phyloP scores from a whole-genome alignment of 108 stramenopile genomes.

The Epithemia pelagica region DNA sequence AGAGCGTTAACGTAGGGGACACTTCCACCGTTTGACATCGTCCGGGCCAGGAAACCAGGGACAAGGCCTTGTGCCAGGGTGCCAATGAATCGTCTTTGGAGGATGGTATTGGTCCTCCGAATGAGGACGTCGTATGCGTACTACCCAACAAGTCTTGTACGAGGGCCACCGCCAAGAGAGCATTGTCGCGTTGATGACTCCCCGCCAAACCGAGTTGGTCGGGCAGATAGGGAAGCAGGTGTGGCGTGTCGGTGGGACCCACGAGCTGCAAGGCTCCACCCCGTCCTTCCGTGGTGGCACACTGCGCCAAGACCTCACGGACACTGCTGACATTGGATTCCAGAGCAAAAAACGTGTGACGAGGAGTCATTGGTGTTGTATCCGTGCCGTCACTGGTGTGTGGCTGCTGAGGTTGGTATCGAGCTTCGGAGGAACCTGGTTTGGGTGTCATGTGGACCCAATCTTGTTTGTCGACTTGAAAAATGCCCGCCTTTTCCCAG shows the following conservation, averaged over 20 bases:
- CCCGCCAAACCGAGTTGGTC: conserved; percentile 42
- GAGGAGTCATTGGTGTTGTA: neutral
- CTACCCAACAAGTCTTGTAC: conserved; percentile 22
- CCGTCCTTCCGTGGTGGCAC: conserved; percentile 30
- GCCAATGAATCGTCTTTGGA: neutral
- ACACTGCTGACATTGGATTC: conserved; percentile 25
- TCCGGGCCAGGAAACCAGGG: conserved; percentile 62
- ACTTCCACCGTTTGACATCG: conserved; percentile 51
- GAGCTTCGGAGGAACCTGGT: neutral
- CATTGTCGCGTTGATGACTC: conserved; percentile 65
- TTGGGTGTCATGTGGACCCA: conserved; percentile 10
- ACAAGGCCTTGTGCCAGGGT: conserved; percentile 27
- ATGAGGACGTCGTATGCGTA: neutral
- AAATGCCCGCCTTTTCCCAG: conserved; percentile 93
- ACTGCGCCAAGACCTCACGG: conserved; percentile 18
- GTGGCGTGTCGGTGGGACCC: conserved; percentile 16
- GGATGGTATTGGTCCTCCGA: no score
- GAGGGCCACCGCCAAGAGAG: conserved; percentile 58
- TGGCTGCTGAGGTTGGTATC: neutral
- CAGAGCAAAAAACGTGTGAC: conserved; percentile 14
- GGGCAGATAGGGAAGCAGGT: conserved; percentile 7
- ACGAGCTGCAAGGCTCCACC: conserved; percentile 16
- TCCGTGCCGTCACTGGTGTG: neutral
- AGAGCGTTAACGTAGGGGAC: conserved; percentile 11
- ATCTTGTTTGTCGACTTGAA: conserved; percentile 41